Percentiles rank a stretch among this genome's conserved stretches.
Conservation (phyloP, 1,284 basidiomycete genomes). For the Ustanciosporium gigantosporum region DNA sequence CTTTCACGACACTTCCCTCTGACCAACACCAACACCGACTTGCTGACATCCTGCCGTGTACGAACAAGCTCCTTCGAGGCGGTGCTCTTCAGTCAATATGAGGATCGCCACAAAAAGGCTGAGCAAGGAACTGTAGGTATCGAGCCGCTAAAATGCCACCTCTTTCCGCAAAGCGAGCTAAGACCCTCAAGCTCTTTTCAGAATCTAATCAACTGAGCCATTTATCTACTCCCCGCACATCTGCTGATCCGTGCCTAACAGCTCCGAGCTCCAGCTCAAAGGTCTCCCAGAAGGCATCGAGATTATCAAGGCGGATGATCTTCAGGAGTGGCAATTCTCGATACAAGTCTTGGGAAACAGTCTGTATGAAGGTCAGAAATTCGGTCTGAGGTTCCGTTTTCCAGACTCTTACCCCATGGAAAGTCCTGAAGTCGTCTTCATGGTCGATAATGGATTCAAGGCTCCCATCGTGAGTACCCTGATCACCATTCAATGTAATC, state of each 20-base stretch:
- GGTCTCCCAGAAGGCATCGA: constrained; percentile 38
- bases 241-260: too few relatives aligned
- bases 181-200: background rate
- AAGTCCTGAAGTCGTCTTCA: constrained; percentile 56
- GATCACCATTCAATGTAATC: too few relatives aligned
- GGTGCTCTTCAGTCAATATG: constrained; percentile 17
- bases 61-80: background rate
- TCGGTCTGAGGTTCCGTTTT: constrained; percentile 56
- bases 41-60: background rate
- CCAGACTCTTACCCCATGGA: constrained; percentile 55
- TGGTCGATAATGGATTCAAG: constrained; percentile 48
- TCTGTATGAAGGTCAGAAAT: constrained; percentile 47
- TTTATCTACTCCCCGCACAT: background rate
- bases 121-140: constrained; percentile 38
- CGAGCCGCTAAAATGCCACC: background rate
- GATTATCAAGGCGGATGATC: constrained; percentile 45
- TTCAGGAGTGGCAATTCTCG: constrained; percentile 46
- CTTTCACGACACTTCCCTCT: too few relatives aligned
- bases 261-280: constrained; percentile 37
- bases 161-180: background rate
- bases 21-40: too few relatives aligned
- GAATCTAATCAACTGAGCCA: background rate
- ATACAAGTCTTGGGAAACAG: constrained; percentile 45
- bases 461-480: constrained; percentile 46
- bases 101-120: constrained; percentile 44